Conservation (phyloP, 345 rosid genomes). For the Brassica juncea region DNA sequence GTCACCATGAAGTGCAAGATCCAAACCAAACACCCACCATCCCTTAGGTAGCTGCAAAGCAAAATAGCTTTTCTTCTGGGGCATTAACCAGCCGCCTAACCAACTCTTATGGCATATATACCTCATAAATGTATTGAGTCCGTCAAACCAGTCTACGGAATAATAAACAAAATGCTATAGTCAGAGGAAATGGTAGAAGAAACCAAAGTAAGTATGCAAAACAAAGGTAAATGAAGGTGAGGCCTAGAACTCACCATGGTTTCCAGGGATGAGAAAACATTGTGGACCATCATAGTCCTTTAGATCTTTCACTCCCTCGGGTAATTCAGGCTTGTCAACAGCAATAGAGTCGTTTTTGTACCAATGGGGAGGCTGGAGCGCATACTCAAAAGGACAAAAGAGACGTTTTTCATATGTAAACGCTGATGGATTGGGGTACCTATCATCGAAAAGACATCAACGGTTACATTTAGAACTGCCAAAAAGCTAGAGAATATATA, state of each 20-base stretch:
- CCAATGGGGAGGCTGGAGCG: constrained; percentile 91
- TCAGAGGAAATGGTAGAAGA: constrained; percentile 18
- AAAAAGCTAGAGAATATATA: constrained; percentile 16
- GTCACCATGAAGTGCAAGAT: constrained; percentile 95
- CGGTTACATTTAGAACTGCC: background rate
- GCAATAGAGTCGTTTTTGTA: constrained; percentile 75
- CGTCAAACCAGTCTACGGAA: constrained; percentile 90
- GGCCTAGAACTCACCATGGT: constrained; percentile 73
- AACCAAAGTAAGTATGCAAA: constrained; percentile 18
- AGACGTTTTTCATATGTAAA: constrained; percentile 90
- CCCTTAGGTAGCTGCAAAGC: constrained; percentile 88
- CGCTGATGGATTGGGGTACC: constrained; percentile 95
- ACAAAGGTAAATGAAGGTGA: constrained; percentile 23
- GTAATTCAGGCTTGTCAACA: constrained; percentile 85
- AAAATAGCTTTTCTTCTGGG: constrained; percentile 98
- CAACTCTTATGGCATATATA: constrained; percentile 97
- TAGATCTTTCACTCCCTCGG: constrained; percentile 62
- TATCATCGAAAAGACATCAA: constrained; percentile 33
- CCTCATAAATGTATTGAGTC: constrained; percentile 97
- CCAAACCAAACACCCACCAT: constrained; percentile 99
- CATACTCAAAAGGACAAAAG: constrained; percentile 93
- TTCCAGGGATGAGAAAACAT: constrained; percentile 93
- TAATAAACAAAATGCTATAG: background rate
- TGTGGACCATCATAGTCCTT: constrained; percentile 93
- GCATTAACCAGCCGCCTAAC: constrained; percentile 99